Base-by-base conservation (phyloP, 345 rosid genomes). In the Populus pruinosa region DNA sequence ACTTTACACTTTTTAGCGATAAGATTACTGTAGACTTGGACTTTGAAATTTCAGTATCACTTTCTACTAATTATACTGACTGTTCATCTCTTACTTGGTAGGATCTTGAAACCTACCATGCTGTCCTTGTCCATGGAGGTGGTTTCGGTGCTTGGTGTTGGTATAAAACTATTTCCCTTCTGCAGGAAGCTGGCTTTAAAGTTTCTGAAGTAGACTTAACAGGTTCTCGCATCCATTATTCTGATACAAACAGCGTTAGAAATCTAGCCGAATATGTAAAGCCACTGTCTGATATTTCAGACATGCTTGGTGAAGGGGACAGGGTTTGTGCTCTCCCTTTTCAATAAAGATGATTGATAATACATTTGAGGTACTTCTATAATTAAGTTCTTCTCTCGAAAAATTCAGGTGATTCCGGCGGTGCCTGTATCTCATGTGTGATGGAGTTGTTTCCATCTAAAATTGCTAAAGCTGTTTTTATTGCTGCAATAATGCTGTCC, bases 91-190 rank as follows among this genome's bases (percentile, higher is more conserved):
- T 33, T 74, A 6, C 5, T 41, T 53, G 33, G 5, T 49, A 21
- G 49, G 88, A 81, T 13, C 72, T 85, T 21, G 93, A 87, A 80
- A 87, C 91, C 12, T 86, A 82, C 18, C 89, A 84, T 78, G 78
- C 90, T 74, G 89, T 93, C 20, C 88, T 91, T 18, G 97, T 93
- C 31, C 97, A 93, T 78, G 97, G 94, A 72, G 97, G 96, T 55
- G 97, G 97, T 8, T 93, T 90, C 77, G 97, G 97, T 5, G 97
- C 96, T 11, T 91, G 96, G 94, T 91, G 94, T 79, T 93, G 96
- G 94, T 91, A 91, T 43, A 91, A 93, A 83, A 89, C 94, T 27
- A 90, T 90, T 69, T 80, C 96, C 6, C 91, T 90, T 61, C 80
- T 93, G 68, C 81, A 81, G 74, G 90, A 84, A 81, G 79, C 69